Base-by-base conservation (phyloP, 2,329 filamentous ascomycete species). In the Colletotrichum spaethianum region DNA sequence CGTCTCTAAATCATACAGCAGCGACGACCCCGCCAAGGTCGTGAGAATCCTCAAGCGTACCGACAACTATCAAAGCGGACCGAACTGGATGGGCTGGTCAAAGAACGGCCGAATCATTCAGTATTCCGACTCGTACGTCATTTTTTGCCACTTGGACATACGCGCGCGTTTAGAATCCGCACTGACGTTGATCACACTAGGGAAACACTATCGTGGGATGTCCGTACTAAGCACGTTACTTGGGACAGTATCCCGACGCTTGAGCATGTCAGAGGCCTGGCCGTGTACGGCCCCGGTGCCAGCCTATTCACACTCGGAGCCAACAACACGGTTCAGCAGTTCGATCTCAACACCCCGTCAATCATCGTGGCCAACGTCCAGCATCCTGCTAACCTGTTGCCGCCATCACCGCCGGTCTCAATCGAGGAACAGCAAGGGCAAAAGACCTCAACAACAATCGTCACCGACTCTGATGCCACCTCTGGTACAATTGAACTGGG, bases 81-180 rank as follows among this genome's bases (percentile, higher is more conserved):
- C 94, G 46, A 98, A 97, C 80, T 99, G 96, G 96, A 95, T 98
- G 87, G 93, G 92, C 26, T 99, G 96, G 96, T 98, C 96, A 0
- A 98, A 98, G 84, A 98, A 98, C 84, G 96, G 96, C 48, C 93
- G 95, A 75, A 95, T 99, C 75, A 91, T 99, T 74, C 96, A 99
- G 82, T 95, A 92, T 82, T 93, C 94, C 6, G 94, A 98, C 82
- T 91, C 92, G 95, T 98, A 87, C 65, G 71, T 74, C 64, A 74
- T 72, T 62, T 73, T 64, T 72, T 57, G 73, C 72, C 74, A 74
- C 77, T 78, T 76, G 75, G 73, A 61, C 73, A 75, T 82, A 85
- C 79, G 82, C 85, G 85, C 85, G 85, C 85, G 85, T 83, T 84
- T 85, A 86, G 76, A 70, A 74, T 76, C 75, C 76, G 74, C 36